These are phyloP conservation scores for Camillea tinctor DNA, from an alignment of 2,329 filamentous ascomycete genomes.

Conservation along the genomic window DNA sequence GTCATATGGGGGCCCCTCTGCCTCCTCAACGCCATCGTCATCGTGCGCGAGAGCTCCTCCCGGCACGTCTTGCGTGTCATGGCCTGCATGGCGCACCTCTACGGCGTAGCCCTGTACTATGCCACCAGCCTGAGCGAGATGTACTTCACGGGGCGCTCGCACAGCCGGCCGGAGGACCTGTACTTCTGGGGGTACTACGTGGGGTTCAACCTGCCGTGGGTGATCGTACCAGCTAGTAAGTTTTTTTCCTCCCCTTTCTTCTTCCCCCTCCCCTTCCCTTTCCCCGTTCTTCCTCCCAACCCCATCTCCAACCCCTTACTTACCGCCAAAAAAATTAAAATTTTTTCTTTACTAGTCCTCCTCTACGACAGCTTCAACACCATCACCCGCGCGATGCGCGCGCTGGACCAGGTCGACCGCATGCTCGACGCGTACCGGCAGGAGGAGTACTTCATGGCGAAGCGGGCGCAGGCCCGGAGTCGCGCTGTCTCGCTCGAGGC, in stretches of 20 bases:
- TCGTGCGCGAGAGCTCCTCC: constrained; percentile 41
- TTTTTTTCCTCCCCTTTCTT: constrained; percentile 14
- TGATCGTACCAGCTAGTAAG: constrained; percentile 54
- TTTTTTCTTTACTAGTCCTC: constrained; percentile 24
- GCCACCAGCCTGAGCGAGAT: constrained; percentile 53
- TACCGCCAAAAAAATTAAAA: no score
- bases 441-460: constrained; percentile 3
- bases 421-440: constrained; percentile 20
- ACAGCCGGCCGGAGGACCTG: constrained; percentile 57
- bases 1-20: constrained; percentile 60
- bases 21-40: constrained; percentile 46
- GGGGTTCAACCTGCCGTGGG: constrained; percentile 61
- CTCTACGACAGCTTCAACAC: constrained; percentile 27
- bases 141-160: constrained; percentile 43
- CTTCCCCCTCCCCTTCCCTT: neutral
- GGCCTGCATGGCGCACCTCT: constrained; percentile 55
- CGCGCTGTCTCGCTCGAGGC: neutral
- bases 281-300: neutral
- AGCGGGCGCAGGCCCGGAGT: neutral
- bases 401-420: constrained; percentile 24
- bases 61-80: constrained; percentile 53
- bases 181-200: constrained; percentile 66
- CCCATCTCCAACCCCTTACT: no score
- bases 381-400: constrained; percentile 24
- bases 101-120: constrained; percentile 63